A percentile compares a stretch with the other conserved stretches of the same genome.
These are phyloP conservation scores for Alternaria sp. DNA, from an alignment of 2,329 filamentous ascomycete species.

Conservation along the genomic window DNA sequence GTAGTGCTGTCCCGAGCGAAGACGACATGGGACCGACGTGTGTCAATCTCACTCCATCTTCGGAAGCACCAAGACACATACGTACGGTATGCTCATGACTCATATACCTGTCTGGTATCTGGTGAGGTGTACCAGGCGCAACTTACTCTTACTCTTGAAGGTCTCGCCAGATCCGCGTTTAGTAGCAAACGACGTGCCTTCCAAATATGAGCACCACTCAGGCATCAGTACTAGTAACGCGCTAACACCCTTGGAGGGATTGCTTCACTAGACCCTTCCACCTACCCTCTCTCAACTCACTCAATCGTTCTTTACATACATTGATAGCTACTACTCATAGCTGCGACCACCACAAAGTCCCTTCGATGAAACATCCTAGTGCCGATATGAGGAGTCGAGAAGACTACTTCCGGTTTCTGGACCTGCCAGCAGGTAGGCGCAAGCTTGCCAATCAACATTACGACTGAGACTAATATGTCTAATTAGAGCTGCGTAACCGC, in stretches of 20 bases:
- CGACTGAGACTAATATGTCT: background rate
- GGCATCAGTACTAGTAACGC: background rate
- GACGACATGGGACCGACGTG: background rate
- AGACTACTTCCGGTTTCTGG: background rate
- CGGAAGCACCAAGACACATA: background rate
- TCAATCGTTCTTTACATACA: background rate
- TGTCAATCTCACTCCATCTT: background rate
- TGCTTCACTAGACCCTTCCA: background rate
- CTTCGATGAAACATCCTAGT: background rate
- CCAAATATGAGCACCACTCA: background rate
- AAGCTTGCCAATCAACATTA: background rate
- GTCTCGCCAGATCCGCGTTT: background rate
- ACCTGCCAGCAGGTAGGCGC: background rate
- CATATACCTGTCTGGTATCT: background rate
- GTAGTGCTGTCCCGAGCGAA: background rate
- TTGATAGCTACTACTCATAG: background rate
- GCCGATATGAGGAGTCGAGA: background rate
- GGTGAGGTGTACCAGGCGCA: background rate
- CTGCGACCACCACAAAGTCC: background rate
- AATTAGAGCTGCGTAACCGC: background rate
- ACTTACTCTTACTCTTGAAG: background rate
- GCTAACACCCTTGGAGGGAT: background rate
- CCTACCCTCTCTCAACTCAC: background rate
- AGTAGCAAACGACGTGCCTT: background rate
- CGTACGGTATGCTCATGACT: background rate